A percentile compares a stretch with the other conserved stretches of the same genome.
Evolutionary conservation across 176 grass and related monocot genomes (phyloP).

Genomic region (Aegilops sharonensis): DNA sequence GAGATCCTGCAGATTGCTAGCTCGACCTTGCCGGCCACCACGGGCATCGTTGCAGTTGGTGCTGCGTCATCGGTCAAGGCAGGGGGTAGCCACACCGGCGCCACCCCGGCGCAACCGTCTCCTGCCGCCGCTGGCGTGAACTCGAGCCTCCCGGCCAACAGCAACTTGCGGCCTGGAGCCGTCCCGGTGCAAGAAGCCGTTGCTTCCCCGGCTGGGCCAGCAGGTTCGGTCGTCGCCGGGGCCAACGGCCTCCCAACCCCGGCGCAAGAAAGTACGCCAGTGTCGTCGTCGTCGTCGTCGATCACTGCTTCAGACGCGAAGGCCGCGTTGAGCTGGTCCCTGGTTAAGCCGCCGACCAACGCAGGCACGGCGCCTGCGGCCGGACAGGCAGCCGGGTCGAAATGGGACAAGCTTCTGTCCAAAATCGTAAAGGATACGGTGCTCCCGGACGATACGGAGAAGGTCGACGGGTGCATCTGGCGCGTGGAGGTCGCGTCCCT

Average conservation of each 20-base stretch:
- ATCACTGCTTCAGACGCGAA: too few relatives aligned
- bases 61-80: neutral
- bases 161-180: neutral
- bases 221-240: too few relatives aligned
- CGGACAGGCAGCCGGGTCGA: neutral
- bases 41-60: too few relatives aligned
- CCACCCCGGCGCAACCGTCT: neutral
- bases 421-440: neutral
- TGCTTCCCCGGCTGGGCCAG: too few relatives aligned
- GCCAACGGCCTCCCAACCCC: too few relatives aligned
- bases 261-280: too few relatives aligned
- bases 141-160: neutral
- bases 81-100: too few relatives aligned
- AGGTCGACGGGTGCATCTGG: neutral
- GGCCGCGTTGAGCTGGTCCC: too few relatives aligned
- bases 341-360: neutral
- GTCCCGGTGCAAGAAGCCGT: too few relatives aligned
- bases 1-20: neutral
- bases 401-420: neutral
- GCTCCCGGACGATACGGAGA: neutral
- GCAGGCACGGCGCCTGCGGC: neutral
- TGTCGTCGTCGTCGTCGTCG: too few relatives aligned
- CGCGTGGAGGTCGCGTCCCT: neutral
- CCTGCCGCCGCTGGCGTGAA: neutral
- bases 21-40: neutral